Evolutionary conservation across 169 alveolate genomes (phyloP), one percentile per base, ranked within the genome.

Genomic region (Eimeria necatrix): DNA sequence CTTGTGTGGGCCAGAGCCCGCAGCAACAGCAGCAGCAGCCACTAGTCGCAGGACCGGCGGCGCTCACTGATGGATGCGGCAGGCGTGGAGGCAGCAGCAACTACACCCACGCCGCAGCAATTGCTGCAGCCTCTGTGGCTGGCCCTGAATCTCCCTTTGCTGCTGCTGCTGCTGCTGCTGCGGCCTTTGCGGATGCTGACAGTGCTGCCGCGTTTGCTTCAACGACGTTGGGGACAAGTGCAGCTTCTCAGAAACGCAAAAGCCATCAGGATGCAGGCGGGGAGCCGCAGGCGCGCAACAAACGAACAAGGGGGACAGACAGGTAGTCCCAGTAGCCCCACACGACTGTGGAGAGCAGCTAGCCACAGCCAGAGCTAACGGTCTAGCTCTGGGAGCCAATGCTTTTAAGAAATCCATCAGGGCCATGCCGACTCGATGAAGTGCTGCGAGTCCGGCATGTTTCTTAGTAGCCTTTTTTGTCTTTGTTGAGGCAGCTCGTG

Each of bases 1-100:
- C 68, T 78, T 78, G 12, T 32, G 68, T 41, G 49, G 24, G 68
- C 26, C 49, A 18, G 4, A 49, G 68, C 26, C 88, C 49, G 61
- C 61, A 78, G 88, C 70, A 51, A 70, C 88, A 78, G 88, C 88
- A 51, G 68, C 61, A 51, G 68, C 88, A 78, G 88, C 46, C 78
- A 68, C 46, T 14, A n/a, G 78, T 68, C 14, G 78, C n/a, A 0
- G 78, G 41, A 14, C 46, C 78, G 14, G 78, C 32, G n/a, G 32
- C 12, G 14, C n/a, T 68, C 78, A n/a, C n/a, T 0, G 32, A 24
- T 24, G 32, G n/a, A 3, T 24, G 41, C 12, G 14, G 46, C 78
- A 18, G 14, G 41, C 12, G n/a, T 14, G 32, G 78, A 68, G 78
- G 46, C 78, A n/a, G 32, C 78, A 68, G 32, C 12, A 12, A 68